A percentile compares a stretch with the other conserved stretches of the same genome.
Conservation (phyloP, 73 alveolate species). For the Paramecium primaurelia region DNA sequence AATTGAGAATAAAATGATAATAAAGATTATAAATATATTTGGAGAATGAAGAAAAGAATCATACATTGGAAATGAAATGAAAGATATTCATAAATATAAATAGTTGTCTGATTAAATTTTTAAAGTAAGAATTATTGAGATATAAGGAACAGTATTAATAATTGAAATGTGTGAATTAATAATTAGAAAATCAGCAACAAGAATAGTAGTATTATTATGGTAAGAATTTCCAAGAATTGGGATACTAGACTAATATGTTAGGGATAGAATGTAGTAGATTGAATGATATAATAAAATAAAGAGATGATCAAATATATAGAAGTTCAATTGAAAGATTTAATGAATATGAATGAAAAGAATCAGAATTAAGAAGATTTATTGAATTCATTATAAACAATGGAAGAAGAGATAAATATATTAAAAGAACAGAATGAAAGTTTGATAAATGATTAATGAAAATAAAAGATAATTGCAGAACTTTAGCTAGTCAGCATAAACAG, state of each 20-base stretch:
- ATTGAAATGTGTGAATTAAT: not conserved
- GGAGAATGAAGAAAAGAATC: not conserved
- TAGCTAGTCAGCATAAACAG: not conserved
- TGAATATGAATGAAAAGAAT: not conserved
- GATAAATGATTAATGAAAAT: not conserved
- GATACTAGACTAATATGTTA: not conserved
- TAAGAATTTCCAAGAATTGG: not conserved
- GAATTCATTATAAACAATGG: not conserved
- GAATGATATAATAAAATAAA: not conserved
- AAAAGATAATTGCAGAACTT: not conserved
- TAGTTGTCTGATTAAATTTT: not conserved
- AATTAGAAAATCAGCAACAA: not conserved
- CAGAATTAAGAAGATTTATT: not conserved
- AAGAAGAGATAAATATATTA: not conserved
- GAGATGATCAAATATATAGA: not conserved
- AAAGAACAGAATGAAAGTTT: not conserved
- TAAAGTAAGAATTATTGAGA: not conserved
- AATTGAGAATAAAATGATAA: not conserved
- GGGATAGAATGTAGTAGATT: not conserved
- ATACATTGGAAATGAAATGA: not conserved
- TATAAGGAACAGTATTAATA: not conserved
- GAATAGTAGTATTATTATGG: not conserved
- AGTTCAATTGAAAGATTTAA: not conserved
- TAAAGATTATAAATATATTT: not conserved
- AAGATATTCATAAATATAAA: not conserved